Conservation (phyloP, 2,329 filamentous ascomycete species). For the Sporothrix pallida region DNA sequence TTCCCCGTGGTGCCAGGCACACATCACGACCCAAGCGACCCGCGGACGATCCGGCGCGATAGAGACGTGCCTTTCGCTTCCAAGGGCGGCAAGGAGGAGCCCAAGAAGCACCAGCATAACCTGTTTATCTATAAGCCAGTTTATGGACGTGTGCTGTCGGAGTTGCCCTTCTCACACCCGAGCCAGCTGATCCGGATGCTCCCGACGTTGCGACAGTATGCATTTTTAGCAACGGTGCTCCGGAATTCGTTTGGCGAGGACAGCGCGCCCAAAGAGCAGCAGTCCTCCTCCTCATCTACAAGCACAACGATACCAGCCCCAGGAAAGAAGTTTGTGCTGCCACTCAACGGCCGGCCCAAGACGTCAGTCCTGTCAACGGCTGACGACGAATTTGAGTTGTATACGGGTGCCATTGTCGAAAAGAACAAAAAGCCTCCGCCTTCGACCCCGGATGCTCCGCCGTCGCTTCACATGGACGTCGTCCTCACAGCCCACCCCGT, state of each 20-base stretch:
- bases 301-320: not conserved
- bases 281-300: constrained; percentile 25
- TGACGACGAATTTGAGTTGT: constrained; percentile 40
- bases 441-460: not conserved
- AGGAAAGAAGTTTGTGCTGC: not conserved
- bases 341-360: not conserved
- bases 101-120: constrained; percentile 59
- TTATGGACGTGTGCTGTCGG: constrained; percentile 69
- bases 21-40: constrained; percentile 62
- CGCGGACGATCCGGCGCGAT: constrained; percentile 59
- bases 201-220: constrained; percentile 77
- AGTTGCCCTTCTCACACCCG: constrained; percentile 78
- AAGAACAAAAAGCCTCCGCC: not conserved
- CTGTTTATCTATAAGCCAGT: constrained; percentile 75
- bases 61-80: constrained; percentile 52
- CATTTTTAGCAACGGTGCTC: constrained; percentile 69
- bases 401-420: constrained; percentile 34
- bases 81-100: not conserved
- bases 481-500: constrained; percentile 58
- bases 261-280: constrained; percentile 34
- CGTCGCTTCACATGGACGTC: constrained; percentile 53
- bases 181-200: constrained; percentile 75
- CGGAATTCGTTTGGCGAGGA: constrained; percentile 62
- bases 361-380: constrained; percentile 38
- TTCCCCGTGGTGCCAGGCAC: constrained; percentile 60